Conservation (phyloP, 2,329 filamentous ascomycete species). For the Aspergillus sp. region DNA sequence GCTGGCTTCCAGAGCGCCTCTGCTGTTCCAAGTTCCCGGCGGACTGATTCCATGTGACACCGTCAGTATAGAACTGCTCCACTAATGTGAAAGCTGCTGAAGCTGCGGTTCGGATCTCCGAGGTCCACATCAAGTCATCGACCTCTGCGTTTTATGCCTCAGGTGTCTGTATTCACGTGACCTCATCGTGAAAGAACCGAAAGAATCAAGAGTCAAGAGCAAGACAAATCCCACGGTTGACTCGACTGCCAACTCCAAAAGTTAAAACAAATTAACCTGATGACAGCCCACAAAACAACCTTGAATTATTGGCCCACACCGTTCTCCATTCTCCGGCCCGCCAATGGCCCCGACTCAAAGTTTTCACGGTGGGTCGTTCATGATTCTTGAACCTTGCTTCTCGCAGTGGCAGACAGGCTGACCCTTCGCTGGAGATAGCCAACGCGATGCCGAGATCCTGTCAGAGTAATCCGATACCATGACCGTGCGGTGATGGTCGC, state of each 20-base stretch:
- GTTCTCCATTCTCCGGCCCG: not conserved
- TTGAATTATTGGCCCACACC: not conserved
- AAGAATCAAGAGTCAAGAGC: no score
- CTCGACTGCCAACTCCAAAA: not conserved
- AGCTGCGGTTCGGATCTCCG: constrained; percentile 1
- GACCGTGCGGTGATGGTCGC: not conserved
- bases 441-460: not conserved
- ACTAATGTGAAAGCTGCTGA: not conserved
- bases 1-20: no score
- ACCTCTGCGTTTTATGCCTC: not conserved
- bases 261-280: not conserved
- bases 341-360: not conserved
- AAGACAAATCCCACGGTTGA: not conserved
- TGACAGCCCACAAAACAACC: not conserved
- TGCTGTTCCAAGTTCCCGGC: no score
- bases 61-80: not conserved
- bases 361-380: not conserved
- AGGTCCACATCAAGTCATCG: not conserved
- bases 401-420: not conserved
- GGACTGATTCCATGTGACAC: no score
- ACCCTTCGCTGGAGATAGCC: not conserved
- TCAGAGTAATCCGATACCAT: not conserved
- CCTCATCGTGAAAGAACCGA: not conserved
- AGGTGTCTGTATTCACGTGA: not conserved
- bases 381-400: not conserved